Evolutionary conservation across 495 filamentous ascomycete species (phyloP).

Genomic region (Podospora pseudoanserina): DNA sequence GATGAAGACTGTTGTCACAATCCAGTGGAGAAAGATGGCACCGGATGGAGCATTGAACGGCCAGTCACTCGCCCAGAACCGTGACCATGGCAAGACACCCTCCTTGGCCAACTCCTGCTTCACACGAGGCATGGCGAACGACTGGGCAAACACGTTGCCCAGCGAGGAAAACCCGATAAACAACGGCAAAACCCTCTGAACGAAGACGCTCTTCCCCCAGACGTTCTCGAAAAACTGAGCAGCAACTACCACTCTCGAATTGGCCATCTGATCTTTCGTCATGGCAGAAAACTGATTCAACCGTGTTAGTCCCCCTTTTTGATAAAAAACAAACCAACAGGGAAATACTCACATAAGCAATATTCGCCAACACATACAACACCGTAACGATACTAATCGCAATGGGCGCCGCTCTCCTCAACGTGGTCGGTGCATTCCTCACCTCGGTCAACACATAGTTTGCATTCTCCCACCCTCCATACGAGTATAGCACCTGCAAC

Average conservation of each 20-base stretch:
- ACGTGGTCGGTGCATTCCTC: slow-evolving; percentile 52
- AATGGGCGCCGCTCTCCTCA: slow-evolving; percentile 56
- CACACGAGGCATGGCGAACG: slow-evolving; percentile 59
- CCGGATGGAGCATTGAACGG: slow-evolving; percentile 54
- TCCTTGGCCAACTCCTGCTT: slow-evolving; percentile 59
- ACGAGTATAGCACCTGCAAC: slow-evolving; percentile 60
- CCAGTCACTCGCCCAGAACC: slow-evolving; percentile 59
- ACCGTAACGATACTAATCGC: slow-evolving; percentile 54
- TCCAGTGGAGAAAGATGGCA: slow-evolving; percentile 60
- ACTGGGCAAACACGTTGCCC: slow-evolving; percentile 62
- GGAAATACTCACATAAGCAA: slow-evolving; percentile 39
- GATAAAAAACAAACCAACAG: background rate
- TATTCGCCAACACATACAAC: slow-evolving; percentile 59
- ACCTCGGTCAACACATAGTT: slow-evolving; percentile 56
- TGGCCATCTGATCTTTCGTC: slow-evolving; percentile 51
- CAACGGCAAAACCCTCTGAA: slow-evolving; percentile 51
- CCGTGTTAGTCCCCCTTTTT: background rate
- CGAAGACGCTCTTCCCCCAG: slow-evolving; percentile 42
- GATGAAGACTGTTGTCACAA: slow-evolving; percentile 59
- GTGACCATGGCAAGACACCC: slow-evolving; percentile 54
- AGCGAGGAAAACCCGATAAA: slow-evolving; percentile 62
- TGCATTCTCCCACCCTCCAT: slow-evolving; percentile 59
- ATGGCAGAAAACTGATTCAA: slow-evolving; percentile 56
- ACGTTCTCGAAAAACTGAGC: slow-evolving; percentile 59
- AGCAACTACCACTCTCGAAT: slow-evolving; percentile 52